Evolutionary conservation across 306 rosid genomes (phyloP), one percentile per base, ranked within the genome.

Genomic region (Pterocarpus macrocarpus): DNA sequence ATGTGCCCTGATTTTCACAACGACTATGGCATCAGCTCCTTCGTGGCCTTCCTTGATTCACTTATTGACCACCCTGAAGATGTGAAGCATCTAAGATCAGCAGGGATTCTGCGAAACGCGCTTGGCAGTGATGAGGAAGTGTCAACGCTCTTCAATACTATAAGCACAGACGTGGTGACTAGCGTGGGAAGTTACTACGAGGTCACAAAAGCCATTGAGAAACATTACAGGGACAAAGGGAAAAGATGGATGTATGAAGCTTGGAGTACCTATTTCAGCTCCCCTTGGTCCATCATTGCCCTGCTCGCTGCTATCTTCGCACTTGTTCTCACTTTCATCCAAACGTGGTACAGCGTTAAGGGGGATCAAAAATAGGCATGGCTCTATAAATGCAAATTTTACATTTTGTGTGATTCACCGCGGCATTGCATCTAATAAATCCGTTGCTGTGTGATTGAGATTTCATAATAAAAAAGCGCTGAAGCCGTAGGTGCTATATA

Each of bases 41-140:
- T 41, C 5, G 28, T 66, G 0, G 16, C 53, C 2, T 82, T 90
- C 45, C 13, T 90, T 1, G 88, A 80, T 73, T 77, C 86, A 0
- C 86, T 90, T 30, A 84, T 84, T 5, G 88, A 90, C 76, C 53
- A 84, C 7, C 38, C 88, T 1, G 35, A 58, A 0, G 84, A 85
- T 41, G 87, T 45, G 50, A 45, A 45, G 50, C 5, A 5, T 7
- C 12, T 45, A 9, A 45, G 50, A 45, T 6, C 9, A 84, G 6
- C 86, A 75, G 50, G 34, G 0, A 33, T 88, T 13, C 79, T 90
- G 9, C 13, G 43, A 13, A 86, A 86, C 50, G 53, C 7, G 0
- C 80, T 83, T 14, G 88, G 91, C 5, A 85, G 87, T 49, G 88
- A 87, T 39, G 13, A 83, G 22, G 84, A 85, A 2, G 87, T 87